Conservation (phyloP, 371 early-diverging fungal species). For the Lichtheimia hyalospora region DNA sequence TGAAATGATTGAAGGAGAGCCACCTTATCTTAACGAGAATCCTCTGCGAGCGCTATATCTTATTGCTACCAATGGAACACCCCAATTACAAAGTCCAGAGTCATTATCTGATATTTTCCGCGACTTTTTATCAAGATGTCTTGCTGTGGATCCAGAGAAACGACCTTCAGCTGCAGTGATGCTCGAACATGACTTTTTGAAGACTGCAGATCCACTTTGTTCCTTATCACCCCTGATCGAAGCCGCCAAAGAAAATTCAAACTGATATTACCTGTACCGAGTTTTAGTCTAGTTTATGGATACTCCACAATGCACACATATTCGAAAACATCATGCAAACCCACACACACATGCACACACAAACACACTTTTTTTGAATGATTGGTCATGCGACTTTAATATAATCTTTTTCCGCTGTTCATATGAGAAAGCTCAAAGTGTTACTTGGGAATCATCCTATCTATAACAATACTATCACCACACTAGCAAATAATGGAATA, state of each 20-base stretch:
- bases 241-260: slow-evolving; percentile 43
- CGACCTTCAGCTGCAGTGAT: slow-evolving; percentile 33
- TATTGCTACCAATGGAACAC: slow-evolving; percentile 89
- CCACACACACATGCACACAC: too few relatives aligned
- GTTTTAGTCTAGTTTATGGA: too few relatives aligned
- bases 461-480: background rate
- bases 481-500: background rate
- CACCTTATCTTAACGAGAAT: slow-evolving; percentile 87
- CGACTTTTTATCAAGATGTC: slow-evolving; percentile 67
- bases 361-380: too few relatives aligned
- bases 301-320: too few relatives aligned
- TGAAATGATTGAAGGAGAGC: slow-evolving; percentile 83
- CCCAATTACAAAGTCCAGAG: slow-evolving; percentile 77
- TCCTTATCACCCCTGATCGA: slow-evolving; percentile 87
- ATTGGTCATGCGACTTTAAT: background rate
- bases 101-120: slow-evolving; percentile 62
- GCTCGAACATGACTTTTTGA: slow-evolving; percentile 81
- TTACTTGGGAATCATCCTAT: background rate
- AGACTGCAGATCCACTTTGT: slow-evolving; percentile 79
- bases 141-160: slow-evolving; percentile 67
- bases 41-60: slow-evolving; percentile 81
- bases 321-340: too few relatives aligned
- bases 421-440: background rate
- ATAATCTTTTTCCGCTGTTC: background rate
- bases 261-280: background rate